These are phyloP conservation scores for Suhomyces bokatorum DNA, from an alignment of 1,139 yeast species.

Conservation along the genomic window DNA sequence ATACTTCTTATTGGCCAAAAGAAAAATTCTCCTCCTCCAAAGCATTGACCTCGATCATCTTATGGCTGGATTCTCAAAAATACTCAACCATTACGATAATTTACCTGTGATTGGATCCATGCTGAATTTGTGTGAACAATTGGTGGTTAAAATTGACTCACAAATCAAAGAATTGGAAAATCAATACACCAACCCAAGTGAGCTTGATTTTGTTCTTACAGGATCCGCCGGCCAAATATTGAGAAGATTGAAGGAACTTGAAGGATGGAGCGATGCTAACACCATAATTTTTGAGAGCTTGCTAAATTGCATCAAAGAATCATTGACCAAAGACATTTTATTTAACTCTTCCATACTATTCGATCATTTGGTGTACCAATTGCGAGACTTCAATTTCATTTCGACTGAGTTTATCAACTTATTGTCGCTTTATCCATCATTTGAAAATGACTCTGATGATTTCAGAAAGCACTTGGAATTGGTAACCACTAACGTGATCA, in stretches of 20 bases:
- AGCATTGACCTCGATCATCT: slow-evolving; percentile 29
- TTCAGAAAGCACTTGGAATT: slow-evolving; percentile 3
- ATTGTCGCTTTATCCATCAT: slow-evolving; percentile 5
- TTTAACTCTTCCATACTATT: slow-evolving; percentile 54
- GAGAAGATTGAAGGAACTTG: slow-evolving; percentile 48
- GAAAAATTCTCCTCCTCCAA: slow-evolving; percentile 52
- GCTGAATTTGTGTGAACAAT: slow-evolving; percentile 26
- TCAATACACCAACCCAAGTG: slow-evolving; percentile 49
- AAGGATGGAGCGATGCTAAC: slow-evolving; percentile 54
- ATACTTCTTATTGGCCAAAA: slow-evolving; percentile 56
- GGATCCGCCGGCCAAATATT: slow-evolving; percentile 46
- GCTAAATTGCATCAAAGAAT: slow-evolving; percentile 43
- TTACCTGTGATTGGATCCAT: slow-evolving; percentile 8
- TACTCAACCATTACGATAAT: slow-evolving; percentile 1
- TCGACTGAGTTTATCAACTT: slow-evolving; percentile 19
- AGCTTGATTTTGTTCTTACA: slow-evolving; percentile 50
- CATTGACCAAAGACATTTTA: slow-evolving; percentile 54
- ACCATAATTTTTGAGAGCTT: slow-evolving; percentile 41
- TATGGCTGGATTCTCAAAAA: slow-evolving; percentile 7
- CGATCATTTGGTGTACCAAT: slow-evolving; percentile 38
- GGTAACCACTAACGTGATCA: slow-evolving; percentile 5
- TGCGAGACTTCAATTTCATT: slow-evolving; percentile 24
- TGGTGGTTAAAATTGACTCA: slow-evolving; percentile 26
- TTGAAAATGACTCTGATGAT: slow-evolving; percentile 3
- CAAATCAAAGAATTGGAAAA: slow-evolving; percentile 54